Evolutionary conservation across 768 basidiomycete genomes (phyloP), one percentile per base, ranked within the genome.

Genomic region (Macrolepiota albuminosa): DNA sequence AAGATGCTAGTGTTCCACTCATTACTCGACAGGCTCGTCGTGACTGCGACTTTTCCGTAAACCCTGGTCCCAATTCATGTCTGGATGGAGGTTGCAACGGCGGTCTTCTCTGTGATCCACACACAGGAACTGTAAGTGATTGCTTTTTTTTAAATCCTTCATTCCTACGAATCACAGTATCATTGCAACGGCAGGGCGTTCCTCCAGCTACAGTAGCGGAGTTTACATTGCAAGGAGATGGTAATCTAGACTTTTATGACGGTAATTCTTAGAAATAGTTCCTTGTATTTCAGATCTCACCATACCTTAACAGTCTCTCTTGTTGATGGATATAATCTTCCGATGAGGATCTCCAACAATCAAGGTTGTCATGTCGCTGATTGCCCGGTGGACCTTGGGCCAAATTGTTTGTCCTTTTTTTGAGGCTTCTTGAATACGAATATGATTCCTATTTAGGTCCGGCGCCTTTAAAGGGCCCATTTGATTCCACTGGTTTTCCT

Each of bases 171-270:
- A 34, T 21, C 6, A 21, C 6, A 6, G 3, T 2, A 10, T 52
- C 18, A 3, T 43, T 55, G 34, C 16, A 26, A 24, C 21, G 18
- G 34, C 40, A 78, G 77, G 85, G 84, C 53, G 79, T 85, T n/a
- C 86, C 87, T 36, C 89, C 89, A 46, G 87, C 83, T 11, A 80
- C 82, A 4, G 73, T 89, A 40, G 88, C 88, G 1, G 87, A 89
- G 64, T 89, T 81, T 73, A 88, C 84, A n/a, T 70, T 89, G 9
- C 64, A 74, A 63, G 77, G 67, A 1, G 66, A 69, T 46, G 77
- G 73, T 13, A 76, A 73, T 50, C 29, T 45, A 1, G 88, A 89
- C 62, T 85, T 74, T 61, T 89, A 87, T 56, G 86, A 88, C 68
- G 81, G 85, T 85, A 54, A 14, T 34, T 8, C 8, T 43, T 36